A percentile compares a stretch with the other conserved stretches of the same genome.
Evolutionary conservation across 73 alveolate species (phyloP).

Genomic region (Halteria grandinella): DNA sequence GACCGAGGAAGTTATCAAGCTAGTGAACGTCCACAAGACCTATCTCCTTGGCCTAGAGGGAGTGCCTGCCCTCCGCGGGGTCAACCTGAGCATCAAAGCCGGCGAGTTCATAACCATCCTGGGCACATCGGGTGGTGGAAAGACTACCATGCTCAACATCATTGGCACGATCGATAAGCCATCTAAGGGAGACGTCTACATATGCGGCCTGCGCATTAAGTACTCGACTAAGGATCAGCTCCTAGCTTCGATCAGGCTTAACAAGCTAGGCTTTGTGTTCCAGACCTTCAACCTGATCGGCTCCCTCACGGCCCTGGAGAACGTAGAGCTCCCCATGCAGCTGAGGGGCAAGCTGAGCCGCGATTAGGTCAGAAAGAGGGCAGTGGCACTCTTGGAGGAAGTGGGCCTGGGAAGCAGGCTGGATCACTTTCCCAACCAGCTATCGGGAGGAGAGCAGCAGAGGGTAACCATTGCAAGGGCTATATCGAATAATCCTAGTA

Average conservation of each 20-base stretch:
- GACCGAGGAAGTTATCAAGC: constrained; percentile 66
- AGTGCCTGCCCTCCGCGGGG: constrained; percentile 98
- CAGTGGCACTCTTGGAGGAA: constrained; percentile 79
- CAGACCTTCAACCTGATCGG: constrained; percentile 94
- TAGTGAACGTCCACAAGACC: constrained; percentile 95
- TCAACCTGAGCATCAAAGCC: constrained; percentile 83
- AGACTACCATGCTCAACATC: constrained; percentile 93
- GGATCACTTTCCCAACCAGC: constrained; percentile 94
- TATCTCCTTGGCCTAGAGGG: constrained; percentile 97
- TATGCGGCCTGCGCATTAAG: constrained; percentile 88
- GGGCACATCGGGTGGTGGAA: constrained; percentile 99
- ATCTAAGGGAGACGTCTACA: constrained; percentile 93
- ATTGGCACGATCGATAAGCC: constrained; percentile 98
- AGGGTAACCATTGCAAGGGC: constrained; percentile 98
- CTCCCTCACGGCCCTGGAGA: constrained; percentile 94
- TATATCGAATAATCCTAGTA: constrained; percentile 92
- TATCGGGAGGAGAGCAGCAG: constrained; percentile 98
- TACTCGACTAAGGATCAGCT: constrained; percentile 89
- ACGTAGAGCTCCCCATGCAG: constrained; percentile 97
- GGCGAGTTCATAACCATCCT: constrained; percentile 95
- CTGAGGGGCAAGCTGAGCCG: constrained; percentile 87
- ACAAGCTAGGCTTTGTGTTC: constrained; percentile 95
- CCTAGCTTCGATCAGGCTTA: constrained; percentile 89
- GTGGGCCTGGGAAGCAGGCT: constrained; percentile 88
- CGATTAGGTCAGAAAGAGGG: constrained; percentile 76